Base-by-base conservation (phyloP, 1,284 basidiomycete genomes). In the Puccinia triticina region DNA sequence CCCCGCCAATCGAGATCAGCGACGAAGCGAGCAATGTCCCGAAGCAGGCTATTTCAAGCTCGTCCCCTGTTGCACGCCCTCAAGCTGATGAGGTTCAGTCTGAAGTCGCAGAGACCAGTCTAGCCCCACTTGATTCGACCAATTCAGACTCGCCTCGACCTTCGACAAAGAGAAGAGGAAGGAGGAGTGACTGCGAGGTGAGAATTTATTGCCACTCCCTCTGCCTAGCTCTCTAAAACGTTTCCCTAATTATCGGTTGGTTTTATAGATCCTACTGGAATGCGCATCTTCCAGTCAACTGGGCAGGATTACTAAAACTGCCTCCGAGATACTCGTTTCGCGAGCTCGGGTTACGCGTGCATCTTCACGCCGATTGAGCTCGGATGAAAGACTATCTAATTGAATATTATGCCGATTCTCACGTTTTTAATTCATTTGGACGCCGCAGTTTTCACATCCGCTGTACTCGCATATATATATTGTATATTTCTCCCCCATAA, bases 351-450 rank as follows among this genome's bases (percentile, higher is more conserved):
- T 73, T 23, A 73, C 71, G 7, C 71, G 71, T 26, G 32, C 71
- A 2, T 53, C 71, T 40, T 57, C 53, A 1, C 71, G 53, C 12
- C 50, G 48, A 37, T 23, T n/a, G 1, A 55, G 7, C 32, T 55
- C 71, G 10, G 18, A 55, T 23, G 71, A 73, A 55, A 50, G 71
- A 53, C 32, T 73, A 21, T 32, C 71, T 23, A 73, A 73, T 55
- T 73, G n/a, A 73, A 43, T 12, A 43, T 43, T 43, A 43, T 12
- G 40, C 40, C 40, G 40, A 43, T 43, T 43, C 40, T 43, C 40
- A 43, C 40, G 40, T 43, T 43, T 43, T 43, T 43, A 43, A 43
- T 7, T 43, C 40, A 43, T 43, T 43, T 43, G 40, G 40, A 43
- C 12, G 40, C 12, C 7, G 40, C 12, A 43, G 40, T 43, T 43